Base-by-base conservation (phyloP, 768 basidiomycete genomes). In the Gymnopilus dilepis region DNA sequence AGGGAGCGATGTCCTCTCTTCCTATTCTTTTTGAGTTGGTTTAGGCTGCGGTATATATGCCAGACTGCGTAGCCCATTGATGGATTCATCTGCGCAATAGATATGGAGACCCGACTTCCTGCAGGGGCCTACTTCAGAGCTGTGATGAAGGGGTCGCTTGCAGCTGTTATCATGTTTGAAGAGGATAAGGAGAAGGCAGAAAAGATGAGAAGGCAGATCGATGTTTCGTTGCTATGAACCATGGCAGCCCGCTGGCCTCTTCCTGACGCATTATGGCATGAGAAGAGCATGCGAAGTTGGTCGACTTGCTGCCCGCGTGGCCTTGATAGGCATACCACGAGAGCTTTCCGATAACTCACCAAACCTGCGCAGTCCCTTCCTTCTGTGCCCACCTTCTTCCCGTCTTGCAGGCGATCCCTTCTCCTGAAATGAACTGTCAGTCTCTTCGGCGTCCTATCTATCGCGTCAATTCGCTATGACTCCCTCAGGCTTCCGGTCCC, bases 381-480 rank as follows among this genome's bases (percentile, higher is more conserved):
- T 56, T 37, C 54, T 55, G 33, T 26, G 15, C 34, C 45, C 51
- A 13, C 22, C 34, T 22, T 50, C 55, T 57, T 61, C 43, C 28
- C 56, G 55, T 24, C 50, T 60, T 53, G 41, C n/a, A 51, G 60
- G 22, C 47, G 31, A 61, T 61, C 45, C 21, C 7, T 31, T 28
- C 15, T 28, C 2, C 28, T 60, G 47, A 33, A 51, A 51, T 30
- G 31, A 41, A 50, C 21, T 31, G 9, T 50, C 50, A 15, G 33
- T 40, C 12, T 24, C 37, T 21, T 47, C 45, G 45, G n/a, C 31
- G 3, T 7, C 52, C 37, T 24, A 28, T 26, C 57, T 48, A 45
- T 31, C 31, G 11, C 4, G 7, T 17, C 22, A 21, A n/a, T 37
- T 34, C 30, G 47, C 47, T 12, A 22, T 40, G 28, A 42, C 22